Conservation (phyloP, 805 yeast species). For the Kodamaea kaohsiungensis region DNA sequence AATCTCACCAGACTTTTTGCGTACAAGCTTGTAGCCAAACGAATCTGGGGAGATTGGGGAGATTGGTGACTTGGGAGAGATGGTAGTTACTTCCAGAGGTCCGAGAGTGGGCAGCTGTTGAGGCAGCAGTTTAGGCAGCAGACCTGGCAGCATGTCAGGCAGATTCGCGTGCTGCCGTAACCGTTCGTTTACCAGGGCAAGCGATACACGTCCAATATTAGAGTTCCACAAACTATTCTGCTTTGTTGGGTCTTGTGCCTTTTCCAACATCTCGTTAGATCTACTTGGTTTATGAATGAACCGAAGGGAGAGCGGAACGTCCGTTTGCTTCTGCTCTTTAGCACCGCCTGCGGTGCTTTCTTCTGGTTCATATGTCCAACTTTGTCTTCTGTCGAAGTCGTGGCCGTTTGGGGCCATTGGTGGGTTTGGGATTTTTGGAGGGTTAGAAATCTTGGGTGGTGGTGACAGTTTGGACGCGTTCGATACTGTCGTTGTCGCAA, state of each 20-base stretch:
- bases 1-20: conserved; percentile 88
- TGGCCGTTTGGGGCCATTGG: not conserved
- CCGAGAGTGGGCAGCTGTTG: not conserved
- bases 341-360: conserved; percentile 6
- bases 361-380: conserved; percentile 6
- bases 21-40: conserved; percentile 44
- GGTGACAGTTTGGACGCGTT: not conserved
- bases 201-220: not conserved
- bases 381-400: conserved; percentile 1
- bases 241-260: conserved; percentile 33
- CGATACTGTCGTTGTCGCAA: not conserved
- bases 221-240: conserved; percentile 20
- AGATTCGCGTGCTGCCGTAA: not conserved
- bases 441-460: not conserved
- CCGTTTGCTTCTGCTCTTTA: not conserved
- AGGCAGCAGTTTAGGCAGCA: conserved; percentile 3
- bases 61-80: not conserved
- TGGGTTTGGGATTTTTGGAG: not conserved
- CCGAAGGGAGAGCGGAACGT: conserved; percentile 31
- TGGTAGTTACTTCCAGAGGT: not conserved
- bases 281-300: conserved; percentile 43
- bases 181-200: not conserved
- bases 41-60: conserved; percentile 1
- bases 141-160: not conserved
- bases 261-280: conserved; percentile 29